Conservation (phyloP, 106 monocot species). For the Triglochin maritima region DNA sequence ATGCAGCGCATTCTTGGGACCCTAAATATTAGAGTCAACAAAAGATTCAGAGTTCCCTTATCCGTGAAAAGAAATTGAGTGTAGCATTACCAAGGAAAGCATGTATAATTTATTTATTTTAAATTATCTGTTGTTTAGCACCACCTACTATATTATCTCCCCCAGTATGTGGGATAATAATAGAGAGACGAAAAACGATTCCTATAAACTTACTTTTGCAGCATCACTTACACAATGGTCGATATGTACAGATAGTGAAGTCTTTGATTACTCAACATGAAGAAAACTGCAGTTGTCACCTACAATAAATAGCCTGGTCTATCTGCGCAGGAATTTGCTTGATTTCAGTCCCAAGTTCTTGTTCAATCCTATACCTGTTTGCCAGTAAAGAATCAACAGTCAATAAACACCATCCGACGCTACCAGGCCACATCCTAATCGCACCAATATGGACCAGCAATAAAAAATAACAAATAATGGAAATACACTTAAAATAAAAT, state of each 20-base stretch:
- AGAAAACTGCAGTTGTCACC: constrained; percentile 20
- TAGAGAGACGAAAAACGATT: too few relatives aligned
- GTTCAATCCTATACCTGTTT: constrained; percentile 85
- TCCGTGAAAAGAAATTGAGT: too few relatives aligned
- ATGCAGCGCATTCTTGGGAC: too few relatives aligned
- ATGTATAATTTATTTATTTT: too few relatives aligned
- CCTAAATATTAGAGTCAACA: too few relatives aligned
- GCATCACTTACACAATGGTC: constrained; percentile 10
- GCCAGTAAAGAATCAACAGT: not conserved
- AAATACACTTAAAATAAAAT: not conserved
- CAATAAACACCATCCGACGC: too few relatives aligned
- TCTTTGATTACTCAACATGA: not conserved
- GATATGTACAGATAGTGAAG: constrained; percentile 8
- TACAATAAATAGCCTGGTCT: constrained; percentile 84
- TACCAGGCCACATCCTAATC: constrained; percentile 4
- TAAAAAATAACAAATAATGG: not conserved
- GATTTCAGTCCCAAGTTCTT: constrained; percentile 96
- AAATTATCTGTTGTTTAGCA: too few relatives aligned
- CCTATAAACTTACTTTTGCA: not conserved
- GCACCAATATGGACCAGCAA: not conserved
- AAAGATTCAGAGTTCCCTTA: too few relatives aligned
- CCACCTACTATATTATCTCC: too few relatives aligned
- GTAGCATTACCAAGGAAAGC: too few relatives aligned
- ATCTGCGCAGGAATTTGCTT: constrained; percentile 91
- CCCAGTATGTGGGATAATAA: too few relatives aligned